Evolutionary conservation across 352 stramenopile species (phyloP).

Genomic region (Phytophthora litchii): DNA sequence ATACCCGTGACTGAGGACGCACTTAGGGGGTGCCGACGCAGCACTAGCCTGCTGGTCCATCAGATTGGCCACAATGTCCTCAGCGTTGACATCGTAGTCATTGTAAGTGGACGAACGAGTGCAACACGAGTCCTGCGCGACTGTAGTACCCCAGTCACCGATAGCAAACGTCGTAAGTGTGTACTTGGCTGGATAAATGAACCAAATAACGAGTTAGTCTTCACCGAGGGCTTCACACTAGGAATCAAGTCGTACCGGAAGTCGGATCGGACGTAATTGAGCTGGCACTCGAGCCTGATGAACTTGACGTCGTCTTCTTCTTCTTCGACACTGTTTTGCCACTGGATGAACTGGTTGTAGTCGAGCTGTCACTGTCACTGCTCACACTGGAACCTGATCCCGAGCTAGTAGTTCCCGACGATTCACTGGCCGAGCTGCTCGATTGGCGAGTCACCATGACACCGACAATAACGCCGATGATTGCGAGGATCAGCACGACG

Average conservation of each 20-base stretch:
- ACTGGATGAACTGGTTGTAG: slow-evolving; percentile 30
- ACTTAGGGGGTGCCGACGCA: slow-evolving; percentile 54
- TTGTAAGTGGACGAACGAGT: slow-evolving; percentile 43
- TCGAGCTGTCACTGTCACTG: slow-evolving; percentile 9
- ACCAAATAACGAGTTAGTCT: slow-evolving; percentile 3
- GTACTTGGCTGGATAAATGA: slow-evolving; percentile 35
- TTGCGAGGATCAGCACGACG: slow-evolving; percentile 49
- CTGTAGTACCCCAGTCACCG: slow-evolving; percentile 62
- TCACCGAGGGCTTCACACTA: not conserved
- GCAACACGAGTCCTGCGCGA: slow-evolving; percentile 59
- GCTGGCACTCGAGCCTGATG: slow-evolving; percentile 21
- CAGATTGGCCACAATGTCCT: slow-evolving; percentile 56
- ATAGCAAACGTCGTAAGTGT: slow-evolving; percentile 58
- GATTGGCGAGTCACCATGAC: slow-evolving; percentile 41
- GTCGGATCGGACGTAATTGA: slow-evolving; percentile 65
- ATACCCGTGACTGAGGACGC: slow-evolving; percentile 68
- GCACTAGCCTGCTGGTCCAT: slow-evolving; percentile 52
- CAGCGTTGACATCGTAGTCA: slow-evolving; percentile 51
- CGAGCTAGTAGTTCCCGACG: slow-evolving; percentile 22
- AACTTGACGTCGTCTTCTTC: slow-evolving; percentile 24
- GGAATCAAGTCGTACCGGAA: slow-evolving; percentile 22
- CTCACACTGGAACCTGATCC: slow-evolving; percentile 20
- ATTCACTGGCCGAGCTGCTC: slow-evolving; percentile 33
- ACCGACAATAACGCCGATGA: slow-evolving; percentile 53
- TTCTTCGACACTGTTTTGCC: slow-evolving; percentile 31